Evolutionary conservation across 2,329 filamentous ascomycete genomes (phyloP), one percentile per base, ranked within the genome.

Genomic region (Xylaria sp.): DNA sequence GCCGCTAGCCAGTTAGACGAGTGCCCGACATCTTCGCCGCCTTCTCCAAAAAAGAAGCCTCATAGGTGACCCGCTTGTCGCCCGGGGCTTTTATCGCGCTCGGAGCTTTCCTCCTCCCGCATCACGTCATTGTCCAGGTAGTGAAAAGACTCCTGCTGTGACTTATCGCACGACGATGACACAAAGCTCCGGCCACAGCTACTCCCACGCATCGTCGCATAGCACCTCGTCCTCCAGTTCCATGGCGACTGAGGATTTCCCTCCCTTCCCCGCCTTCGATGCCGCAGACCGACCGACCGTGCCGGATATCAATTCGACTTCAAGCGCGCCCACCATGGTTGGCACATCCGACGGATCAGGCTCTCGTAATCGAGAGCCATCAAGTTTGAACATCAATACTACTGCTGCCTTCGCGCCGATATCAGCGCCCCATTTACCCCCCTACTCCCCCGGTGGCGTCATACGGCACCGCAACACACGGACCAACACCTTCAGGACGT

Each of bases 401-500:
- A 42, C 64, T 9, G 69, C 68, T 17, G 42, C 64, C 7, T 25
- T 45, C 15, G 23, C 50, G 8, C 65, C 53, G 17, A 61, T 57
- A 37, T 57, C 67, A 9, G 51, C 43, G 12, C 54, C 65, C 35
- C 62, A 53, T 31, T n/a, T 67, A 8, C 57, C 67, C 17, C 49
- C 67, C 2, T 19, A 62, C 17, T 69, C 66, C 4, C 54, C 64
- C n/a, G 50, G 15, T 23, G 54, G 60, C 15, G 62, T 46, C 11
- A 11, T 78, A 21, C 77, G 80, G 9, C 77, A 79, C 7, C 78
- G 79, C 14, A 73, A 60, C 55, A 79, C 77, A 2, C 77, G 80
- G 37, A 74, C 77, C 35, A 73, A 72, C 46, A 83, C 81, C 2
- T 82, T 84, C 67, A 77, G 75, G 66, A 80, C 80, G 5, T 70